A percentile compares a stretch with the other conserved stretches of the same genome.
These are phyloP conservation scores for Stachybotrys echinatus DNA, from an alignment of 2,329 filamentous ascomycete genomes.

Conservation along the genomic window DNA sequence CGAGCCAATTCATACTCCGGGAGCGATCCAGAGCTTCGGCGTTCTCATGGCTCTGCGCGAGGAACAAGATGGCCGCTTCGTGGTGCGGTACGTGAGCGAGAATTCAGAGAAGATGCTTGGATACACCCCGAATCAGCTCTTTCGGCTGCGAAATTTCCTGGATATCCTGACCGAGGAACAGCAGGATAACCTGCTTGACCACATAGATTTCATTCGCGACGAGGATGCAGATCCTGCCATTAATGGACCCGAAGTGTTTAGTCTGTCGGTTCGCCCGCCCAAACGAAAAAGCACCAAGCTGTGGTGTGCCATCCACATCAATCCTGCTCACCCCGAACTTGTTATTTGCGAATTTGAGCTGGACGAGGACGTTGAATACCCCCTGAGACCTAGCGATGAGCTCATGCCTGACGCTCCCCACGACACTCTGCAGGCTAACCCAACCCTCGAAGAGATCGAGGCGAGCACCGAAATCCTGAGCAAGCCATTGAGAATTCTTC, in stretches of 20 bases:
- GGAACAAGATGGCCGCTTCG: conserved; percentile 60
- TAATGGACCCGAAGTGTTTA: conserved; percentile 84
- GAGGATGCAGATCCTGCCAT: conserved; percentile 69
- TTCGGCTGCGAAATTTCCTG: conserved; percentile 69
- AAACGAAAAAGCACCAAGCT: conserved; percentile 58
- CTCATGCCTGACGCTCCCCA: conserved; percentile 58
- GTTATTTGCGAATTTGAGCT: conserved; percentile 86
- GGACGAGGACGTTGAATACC: conserved; percentile 68
- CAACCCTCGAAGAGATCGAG: conserved; percentile 66
- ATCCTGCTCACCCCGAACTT: conserved; percentile 59
- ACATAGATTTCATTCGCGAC: conserved; percentile 82
- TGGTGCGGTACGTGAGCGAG: conserved; percentile 73
- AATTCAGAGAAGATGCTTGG: conserved; percentile 73
- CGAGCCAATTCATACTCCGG: conserved; percentile 84
- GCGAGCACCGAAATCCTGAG: conserved; percentile 73
- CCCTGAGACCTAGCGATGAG: conserved; percentile 59
- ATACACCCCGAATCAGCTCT: conserved; percentile 71
- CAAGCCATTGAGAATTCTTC: conserved; percentile 70
- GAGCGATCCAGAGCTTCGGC: conserved; percentile 76
- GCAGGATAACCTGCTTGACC: conserved; percentile 75
- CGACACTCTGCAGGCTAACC: conserved; percentile 68
- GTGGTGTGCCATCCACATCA: conserved; percentile 84
- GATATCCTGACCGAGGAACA: conserved; percentile 82
- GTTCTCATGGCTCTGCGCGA: conserved; percentile 70
- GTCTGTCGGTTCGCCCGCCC: conserved; percentile 62